phyloP scores from a whole-genome alignment of 2,329 filamentous ascomycete species.

The Fusarium continuum region DNA sequence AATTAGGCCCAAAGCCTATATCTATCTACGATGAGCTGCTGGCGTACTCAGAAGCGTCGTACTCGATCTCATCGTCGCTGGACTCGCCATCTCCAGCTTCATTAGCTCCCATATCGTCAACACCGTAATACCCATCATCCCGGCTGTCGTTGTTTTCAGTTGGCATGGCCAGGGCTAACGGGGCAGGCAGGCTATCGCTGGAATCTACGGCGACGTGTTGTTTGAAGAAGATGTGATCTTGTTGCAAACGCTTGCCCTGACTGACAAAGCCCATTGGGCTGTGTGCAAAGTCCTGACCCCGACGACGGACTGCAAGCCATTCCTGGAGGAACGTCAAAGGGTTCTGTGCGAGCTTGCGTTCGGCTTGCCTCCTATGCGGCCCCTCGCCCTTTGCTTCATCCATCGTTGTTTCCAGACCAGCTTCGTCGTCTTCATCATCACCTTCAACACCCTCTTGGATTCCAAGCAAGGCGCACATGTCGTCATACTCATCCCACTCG shows the following conservation, averaged over 20 bases:
- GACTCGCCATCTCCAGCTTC: conserved; percentile 30
- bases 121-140: conserved; percentile 34
- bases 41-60: conserved; percentile 40
- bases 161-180: conserved; percentile 2
- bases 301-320: conserved; percentile 64
- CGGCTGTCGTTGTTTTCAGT: neutral
- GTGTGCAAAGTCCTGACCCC: conserved; percentile 65
- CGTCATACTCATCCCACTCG: conserved; percentile 56
- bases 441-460: conserved; percentile 33
- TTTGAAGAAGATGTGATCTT: conserved; percentile 62
- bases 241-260: conserved; percentile 58
- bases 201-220: neutral
- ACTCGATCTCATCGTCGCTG: conserved; percentile 37
- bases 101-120: conserved; percentile 43
- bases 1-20: no score
- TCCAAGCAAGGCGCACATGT: conserved; percentile 48
- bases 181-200: conserved; percentile 1
- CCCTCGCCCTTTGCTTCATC: neutral
- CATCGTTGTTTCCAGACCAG: neutral
- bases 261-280: conserved; percentile 68
- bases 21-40: conserved; percentile 11
- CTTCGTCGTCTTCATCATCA: neutral
- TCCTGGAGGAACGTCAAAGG: conserved; percentile 62
- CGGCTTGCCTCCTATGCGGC: neutral
- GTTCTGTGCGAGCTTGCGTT: conserved; percentile 30